A percentile compares a stretch with the other conserved stretches of the same genome.
phyloP scores from a whole-genome alignment of 106 monocot genomes.

The Agapanthus africanus region DNA sequence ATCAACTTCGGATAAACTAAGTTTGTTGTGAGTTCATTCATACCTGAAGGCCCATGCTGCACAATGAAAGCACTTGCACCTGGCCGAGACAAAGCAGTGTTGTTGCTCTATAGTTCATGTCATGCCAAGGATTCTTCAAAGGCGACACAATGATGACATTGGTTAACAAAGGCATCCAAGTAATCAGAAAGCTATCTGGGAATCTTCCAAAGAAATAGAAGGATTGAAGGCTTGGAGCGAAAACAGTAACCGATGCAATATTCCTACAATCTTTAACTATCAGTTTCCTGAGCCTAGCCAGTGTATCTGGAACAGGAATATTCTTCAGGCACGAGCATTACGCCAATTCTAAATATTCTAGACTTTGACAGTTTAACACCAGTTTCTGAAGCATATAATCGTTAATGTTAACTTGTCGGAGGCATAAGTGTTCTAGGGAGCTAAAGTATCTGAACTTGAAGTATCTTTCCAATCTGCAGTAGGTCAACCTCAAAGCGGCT shows the following conservation, averaged over 20 bases:
- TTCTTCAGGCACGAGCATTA: background rate
- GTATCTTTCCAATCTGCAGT: slow-evolving; percentile 4
- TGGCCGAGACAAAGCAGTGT: background rate
- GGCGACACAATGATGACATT: background rate
- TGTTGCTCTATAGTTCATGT: background rate
- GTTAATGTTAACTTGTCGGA: slow-evolving; percentile 4
- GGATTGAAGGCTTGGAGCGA: slow-evolving; percentile 1
- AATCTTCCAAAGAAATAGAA: slow-evolving; percentile 9
- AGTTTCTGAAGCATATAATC: slow-evolving; percentile 10
- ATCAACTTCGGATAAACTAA: background rate
- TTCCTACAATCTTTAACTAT: background rate
- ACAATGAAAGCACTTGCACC: slow-evolving; percentile 1
- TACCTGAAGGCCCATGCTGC: background rate
- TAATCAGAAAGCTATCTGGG: background rate
- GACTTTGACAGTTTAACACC: background rate
- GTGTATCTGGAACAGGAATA: background rate
- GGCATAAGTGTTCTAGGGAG: slow-evolving; percentile 6
- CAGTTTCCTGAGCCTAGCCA: background rate
- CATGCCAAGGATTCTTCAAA: too few species aligned
- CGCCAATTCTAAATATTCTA: background rate
- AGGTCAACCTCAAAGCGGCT: background rate
- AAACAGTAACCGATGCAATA: background rate
- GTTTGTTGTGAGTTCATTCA: background rate
- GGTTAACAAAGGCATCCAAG: background rate
- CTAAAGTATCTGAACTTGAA: slow-evolving; percentile 9